Evolutionary conservation across 768 basidiomycete species (phyloP), one percentile per base, ranked within the genome.

Genomic region (Tremella fuciformis): DNA sequence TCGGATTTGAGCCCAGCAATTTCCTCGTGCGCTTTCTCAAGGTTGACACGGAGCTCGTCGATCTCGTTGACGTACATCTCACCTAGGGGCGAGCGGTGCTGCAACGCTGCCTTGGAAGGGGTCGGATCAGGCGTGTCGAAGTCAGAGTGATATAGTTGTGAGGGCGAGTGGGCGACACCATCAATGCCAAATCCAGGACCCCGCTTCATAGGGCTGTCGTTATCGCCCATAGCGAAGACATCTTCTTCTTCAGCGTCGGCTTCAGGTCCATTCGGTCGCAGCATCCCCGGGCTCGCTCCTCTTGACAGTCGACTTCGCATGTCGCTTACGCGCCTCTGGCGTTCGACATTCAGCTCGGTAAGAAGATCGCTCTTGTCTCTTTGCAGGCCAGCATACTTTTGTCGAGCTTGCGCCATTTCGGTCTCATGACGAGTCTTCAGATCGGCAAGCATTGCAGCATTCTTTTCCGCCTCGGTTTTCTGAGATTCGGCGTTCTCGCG

Each of bases 341-440:
- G 25, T 53, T 71, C 71, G 26, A 60, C 82, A 67, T 96, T 91
- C 22, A 97, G 79, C 2, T 84, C 80, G 60, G 86, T 84, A 73
- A 93, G 88, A 40, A 99, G 80, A 66, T 99, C 94, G 24, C 85
- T 86, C 80, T 93, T 94, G 76, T 99, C 96, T 62, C 94, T 84
- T 66, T 87, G 85, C 22, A 97, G 81, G 22, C 88, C 86, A 0
- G 93, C 93, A 1, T 88, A 85, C 55, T 87, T 84, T 77, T 89
- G 89, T 48, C 92, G 83, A 66, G 90, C 88, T 60, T 89, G 87
- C 2, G 94, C 96, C 58, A 97, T 83, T 62, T 96, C 91, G 13
- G 91, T 91, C 78, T 98, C 94, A 71, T 97, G 92, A 75, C 91
- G 93, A 53, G 84, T 82, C 73, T 88, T 90, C 74, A 91, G 80